These are phyloP conservation scores for Colletotrichum paranaense DNA, from an alignment of 2,329 filamentous ascomycete species.

Conservation along the genomic window DNA sequence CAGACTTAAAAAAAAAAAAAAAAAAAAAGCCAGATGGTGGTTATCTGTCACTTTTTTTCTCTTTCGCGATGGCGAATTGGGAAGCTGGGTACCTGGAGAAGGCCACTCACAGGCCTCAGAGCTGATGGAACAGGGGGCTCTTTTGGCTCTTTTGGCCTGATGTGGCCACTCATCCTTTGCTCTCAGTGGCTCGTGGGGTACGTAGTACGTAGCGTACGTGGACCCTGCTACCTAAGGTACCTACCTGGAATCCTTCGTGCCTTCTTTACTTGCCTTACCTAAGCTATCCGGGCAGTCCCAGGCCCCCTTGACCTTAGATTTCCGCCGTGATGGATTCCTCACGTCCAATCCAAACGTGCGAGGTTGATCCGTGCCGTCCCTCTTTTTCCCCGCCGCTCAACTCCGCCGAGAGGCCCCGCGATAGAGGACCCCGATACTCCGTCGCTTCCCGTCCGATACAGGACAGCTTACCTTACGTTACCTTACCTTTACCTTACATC, in stretches of 20 bases:
- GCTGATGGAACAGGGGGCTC: background rate
- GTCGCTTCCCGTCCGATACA: background rate
- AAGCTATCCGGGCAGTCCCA: background rate
- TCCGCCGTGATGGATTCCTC: background rate
- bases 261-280: background rate
- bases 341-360: too few relatives aligned
- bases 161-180: slow-evolving; percentile 7
- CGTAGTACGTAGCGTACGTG: background rate
- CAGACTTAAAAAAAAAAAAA: background rate
- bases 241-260: background rate
- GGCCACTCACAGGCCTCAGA: slow-evolving; percentile 5
- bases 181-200: slow-evolving; percentile 14
- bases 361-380: background rate
- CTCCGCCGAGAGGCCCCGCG: too few relatives aligned
- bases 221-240: background rate
- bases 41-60: slow-evolving; percentile 32
- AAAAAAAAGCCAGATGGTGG: background rate
- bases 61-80: slow-evolving; percentile 33
- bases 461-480: too few relatives aligned
- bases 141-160: background rate
- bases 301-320: background rate
- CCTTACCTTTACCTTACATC: background rate
- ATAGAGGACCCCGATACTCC: background rate
- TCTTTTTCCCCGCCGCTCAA: background rate
- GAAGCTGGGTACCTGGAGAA: background rate